Percentiles rank a stretch among this genome's conserved stretches.
Conservation (phyloP, 805 yeast genomes). For the Zygosaccharomyces rouxii region DNA sequence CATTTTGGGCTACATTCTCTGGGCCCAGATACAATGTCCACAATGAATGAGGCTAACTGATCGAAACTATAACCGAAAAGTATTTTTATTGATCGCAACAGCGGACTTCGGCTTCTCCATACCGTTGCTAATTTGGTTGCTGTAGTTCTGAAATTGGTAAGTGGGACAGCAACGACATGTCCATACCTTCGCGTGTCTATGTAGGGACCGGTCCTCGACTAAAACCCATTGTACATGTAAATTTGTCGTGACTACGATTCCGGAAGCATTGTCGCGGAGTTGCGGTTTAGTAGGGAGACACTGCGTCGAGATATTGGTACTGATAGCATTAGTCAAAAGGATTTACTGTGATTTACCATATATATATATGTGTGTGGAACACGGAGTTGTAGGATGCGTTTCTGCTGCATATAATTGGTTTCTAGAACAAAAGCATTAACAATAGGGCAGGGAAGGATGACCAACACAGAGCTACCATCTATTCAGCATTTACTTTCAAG, state of each 20-base stretch:
- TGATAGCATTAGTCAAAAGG: neutral
- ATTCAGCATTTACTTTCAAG: conserved; percentile 8
- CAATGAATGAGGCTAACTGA: too few species aligned
- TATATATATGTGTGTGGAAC: neutral
- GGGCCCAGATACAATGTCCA: too few species aligned
- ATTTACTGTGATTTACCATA: conserved; percentile 6
- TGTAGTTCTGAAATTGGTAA: conserved; percentile 4
- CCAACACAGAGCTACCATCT: conserved; percentile 9
- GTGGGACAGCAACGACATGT: conserved; percentile 2
- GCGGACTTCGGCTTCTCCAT: neutral
- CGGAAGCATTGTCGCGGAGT: conserved; percentile 1
- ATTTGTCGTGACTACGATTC: neutral
- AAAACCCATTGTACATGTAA: neutral
- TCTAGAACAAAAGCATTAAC: neutral
- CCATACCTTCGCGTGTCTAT: conserved; percentile 4
- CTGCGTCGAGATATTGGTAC: neutral
- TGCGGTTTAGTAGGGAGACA: neutral
- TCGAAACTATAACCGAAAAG: too few species aligned
- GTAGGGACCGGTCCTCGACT: too few species aligned
- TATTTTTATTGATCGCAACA: neutral
- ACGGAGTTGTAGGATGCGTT: too few species aligned
- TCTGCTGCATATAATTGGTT: too few species aligned
- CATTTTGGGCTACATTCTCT: too few species aligned
- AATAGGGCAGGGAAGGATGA: neutral
- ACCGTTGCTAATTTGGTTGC: neutral